Base-by-base conservation (phyloP, 805 yeast species). In the Metschnikowia cubensis region DNA sequence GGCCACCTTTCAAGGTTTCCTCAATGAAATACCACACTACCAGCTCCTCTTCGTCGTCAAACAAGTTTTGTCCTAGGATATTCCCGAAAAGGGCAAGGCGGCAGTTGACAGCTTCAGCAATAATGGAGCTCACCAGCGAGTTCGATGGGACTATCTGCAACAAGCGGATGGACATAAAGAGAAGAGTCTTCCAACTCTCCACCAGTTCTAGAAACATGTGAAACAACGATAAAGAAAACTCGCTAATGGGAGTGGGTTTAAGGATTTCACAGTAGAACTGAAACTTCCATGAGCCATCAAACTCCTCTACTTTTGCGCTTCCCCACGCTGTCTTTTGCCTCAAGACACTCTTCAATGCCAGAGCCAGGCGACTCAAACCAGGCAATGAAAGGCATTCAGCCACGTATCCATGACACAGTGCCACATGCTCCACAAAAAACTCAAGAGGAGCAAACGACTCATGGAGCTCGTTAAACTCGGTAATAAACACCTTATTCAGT, bases 1-100 rank as follows among this genome's bases (percentile, higher is more conserved):
- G 47, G 15, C 37, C 47, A 22, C 50, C 29, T 31, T 49, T 54
- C 39, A 54, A 45, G 4, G 48, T 50, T 2, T 37, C 42, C 14
- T 51, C 45, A 6, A 54, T 35, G 25, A 54, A 54, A 20, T 50
- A 50, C 53, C 55, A 51, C 6, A 54, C 43, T 4, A 49, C 22
- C 25, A 52, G 36, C 11, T 42, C 42, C 10, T 53, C 53, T 8
- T 44, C 48, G 22, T 53, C 53, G 7, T 47, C 36, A 15, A 50
- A 36, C 6, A 46, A 51, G 17, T 38, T 48, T 3, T 35, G 38
- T 14, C 39, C 39, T n/a, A 51, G 49, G 10, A 36, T 45, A 10
- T 37, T 35, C 35, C 49, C 50, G 15, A 52, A 45, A 3, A 50
- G 49, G 15, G 49, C 50, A 43, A 53, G 47, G 10, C 56, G 20